Evolutionary conservation across 306 rosid species (phyloP), one percentile per base, ranked within the genome.

Genomic region (Cajanus cajan): DNA sequence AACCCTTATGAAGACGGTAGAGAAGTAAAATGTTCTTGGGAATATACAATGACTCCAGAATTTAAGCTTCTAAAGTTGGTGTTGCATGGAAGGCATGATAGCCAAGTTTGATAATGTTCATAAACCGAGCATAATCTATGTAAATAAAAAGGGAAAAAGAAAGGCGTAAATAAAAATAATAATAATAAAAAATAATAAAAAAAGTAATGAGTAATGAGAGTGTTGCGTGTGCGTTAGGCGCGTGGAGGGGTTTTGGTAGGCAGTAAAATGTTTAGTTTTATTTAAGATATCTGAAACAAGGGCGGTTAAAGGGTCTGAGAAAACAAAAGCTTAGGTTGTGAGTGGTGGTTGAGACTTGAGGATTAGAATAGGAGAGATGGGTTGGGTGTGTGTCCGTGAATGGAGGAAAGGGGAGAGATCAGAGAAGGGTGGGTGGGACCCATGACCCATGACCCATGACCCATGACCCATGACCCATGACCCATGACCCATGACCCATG

Each of bases 361-460:
- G n/a, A n/a, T n/a, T n/a, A n/a, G n/a, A n/a, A n/a, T n/a, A n/a
- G n/a, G n/a, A n/a, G n/a, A n/a, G n/a, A n/a, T n/a, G n/a, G n/a
- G n/a, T n/a, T n/a, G n/a, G n/a, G 82, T 82, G 82, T 83, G 80
- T 84, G 83, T 82, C 90, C 87, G 90, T 87, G 93, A 86, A 78
- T 61, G 83, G 65, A 74, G 80, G 73, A 31, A 58, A 37, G 13
- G 44, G 2, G 48, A 21, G 63, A 0, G 72, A 37, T 4, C 79
- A 61, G 80, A 59, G 58, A 67, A 9, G 28, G 39, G 63, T 54
- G 78, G 14, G 91, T 82, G 95, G 93, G 95, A 28, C 92, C 90
- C 69, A 45, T n/a, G n/a, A n/a, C n/a, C n/a, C n/a, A n/a, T n/a
- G n/a, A n/a, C n/a, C n/a, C n/a, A n/a, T n/a, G n/a, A n/a, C n/a